A percentile compares a stretch with the other conserved stretches of the same genome.
Conservation (phyloP, 2,329 filamentous ascomycete species). For the Talaromyces sp. region DNA sequence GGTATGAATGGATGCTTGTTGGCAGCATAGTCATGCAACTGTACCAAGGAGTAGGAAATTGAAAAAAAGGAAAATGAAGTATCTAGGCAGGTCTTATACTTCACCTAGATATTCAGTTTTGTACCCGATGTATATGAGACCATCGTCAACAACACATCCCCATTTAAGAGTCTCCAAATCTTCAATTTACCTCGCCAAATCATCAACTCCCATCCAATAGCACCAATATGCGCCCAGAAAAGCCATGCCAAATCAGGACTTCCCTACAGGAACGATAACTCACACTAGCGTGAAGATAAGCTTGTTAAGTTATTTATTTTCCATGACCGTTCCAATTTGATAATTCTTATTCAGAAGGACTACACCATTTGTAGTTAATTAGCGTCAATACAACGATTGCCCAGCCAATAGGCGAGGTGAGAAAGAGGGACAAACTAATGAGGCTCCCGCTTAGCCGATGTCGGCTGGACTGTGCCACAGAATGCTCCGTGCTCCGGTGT, state of each 20-base stretch:
- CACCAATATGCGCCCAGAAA: no score
- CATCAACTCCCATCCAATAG: background rate
- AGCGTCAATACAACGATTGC: background rate
- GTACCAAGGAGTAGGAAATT: no score
- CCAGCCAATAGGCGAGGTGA: conserved; percentile 6
- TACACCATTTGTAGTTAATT: no score
- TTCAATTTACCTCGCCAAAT: background rate
- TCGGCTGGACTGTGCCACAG: conserved; percentile 10
- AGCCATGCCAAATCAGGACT: background rate
- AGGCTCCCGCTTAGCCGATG: conserved; percentile 14
- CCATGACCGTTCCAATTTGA: conserved; percentile 13
- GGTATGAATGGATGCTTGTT: no score
- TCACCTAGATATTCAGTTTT: no score
- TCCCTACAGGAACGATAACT: background rate
- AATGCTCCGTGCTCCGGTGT: conserved; percentile 1
- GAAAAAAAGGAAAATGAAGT: no score
- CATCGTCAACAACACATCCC: no score
- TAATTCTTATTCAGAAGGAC: background rate
- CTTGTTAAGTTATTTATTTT: conserved; percentile 4
- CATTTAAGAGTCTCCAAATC: no score
- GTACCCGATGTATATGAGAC: no score
- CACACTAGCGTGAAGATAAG: conserved; percentile 5
- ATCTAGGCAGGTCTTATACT: no score
- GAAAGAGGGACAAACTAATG: background rate
- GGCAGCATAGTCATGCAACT: no score